Conservation (phyloP, 306 rosid species). For the Cajanus cajan region DNA sequence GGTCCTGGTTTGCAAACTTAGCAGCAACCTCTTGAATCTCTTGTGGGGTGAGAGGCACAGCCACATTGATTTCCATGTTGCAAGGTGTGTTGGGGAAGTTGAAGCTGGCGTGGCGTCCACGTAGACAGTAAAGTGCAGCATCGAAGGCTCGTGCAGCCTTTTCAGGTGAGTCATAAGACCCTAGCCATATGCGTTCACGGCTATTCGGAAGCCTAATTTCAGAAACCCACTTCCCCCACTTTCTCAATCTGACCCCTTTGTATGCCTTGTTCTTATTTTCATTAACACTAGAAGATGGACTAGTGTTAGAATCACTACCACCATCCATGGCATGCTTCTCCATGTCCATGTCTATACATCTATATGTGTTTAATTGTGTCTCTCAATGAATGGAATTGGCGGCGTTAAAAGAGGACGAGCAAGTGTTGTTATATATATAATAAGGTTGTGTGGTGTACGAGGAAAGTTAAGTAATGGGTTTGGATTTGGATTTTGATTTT, state of each 20-base stretch:
- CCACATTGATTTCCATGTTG: conserved; percentile 12
- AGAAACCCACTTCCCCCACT: conserved; percentile 86
- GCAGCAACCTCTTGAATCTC: conserved; percentile 62
- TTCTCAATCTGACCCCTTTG: conserved; percentile 66
- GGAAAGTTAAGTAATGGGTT: not conserved
- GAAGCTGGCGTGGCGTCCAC: conserved; percentile 59
- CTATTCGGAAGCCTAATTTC: conserved; percentile 75
- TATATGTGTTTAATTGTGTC: not conserved
- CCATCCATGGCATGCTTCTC: not conserved
- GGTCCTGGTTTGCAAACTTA: conserved; percentile 42
- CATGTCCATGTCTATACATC: not conserved
- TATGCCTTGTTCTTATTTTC: conserved; percentile 18
- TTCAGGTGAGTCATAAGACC: conserved; percentile 58
- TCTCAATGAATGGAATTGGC: not conserved
- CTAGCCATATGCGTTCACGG: conserved; percentile 77
- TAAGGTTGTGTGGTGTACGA: not conserved
- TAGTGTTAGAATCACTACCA: not conserved
- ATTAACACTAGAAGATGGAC: not conserved
- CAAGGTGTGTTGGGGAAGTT: conserved; percentile 59
- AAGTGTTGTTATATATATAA: not conserved
- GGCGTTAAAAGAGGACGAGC: not conserved
- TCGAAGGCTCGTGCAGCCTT: conserved; percentile 83
- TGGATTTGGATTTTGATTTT: not conserved
- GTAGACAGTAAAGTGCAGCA: conserved; percentile 70
- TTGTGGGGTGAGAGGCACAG: conserved; percentile 29